Conservation (phyloP, 805 yeast species). For the Pichia gijzeniarum region DNA sequence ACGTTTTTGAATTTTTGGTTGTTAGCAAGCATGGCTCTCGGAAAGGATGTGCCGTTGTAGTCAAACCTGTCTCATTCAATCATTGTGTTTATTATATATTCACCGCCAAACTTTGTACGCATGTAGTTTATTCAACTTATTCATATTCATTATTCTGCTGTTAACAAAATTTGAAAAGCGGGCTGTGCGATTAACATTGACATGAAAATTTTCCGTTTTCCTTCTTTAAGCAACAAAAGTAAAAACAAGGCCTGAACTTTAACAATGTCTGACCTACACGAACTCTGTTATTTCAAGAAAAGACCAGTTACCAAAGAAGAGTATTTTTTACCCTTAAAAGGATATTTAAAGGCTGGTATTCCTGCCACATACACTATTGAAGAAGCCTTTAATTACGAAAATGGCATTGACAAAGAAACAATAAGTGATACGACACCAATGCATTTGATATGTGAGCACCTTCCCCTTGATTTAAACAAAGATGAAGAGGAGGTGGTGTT, state of each 20-base stretch:
- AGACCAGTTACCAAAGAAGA: slow-evolving; percentile 45
- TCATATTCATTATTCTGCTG: too few species aligned
- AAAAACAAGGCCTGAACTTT: neutral
- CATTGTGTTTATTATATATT: neutral
- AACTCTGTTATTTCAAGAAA: slow-evolving; percentile 43
- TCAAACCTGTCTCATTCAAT: neutral
- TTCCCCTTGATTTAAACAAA: slow-evolving; percentile 34
- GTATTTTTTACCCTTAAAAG: slow-evolving; percentile 40
- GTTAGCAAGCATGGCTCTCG: slow-evolving; percentile 35
- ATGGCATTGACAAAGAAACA: slow-evolving; percentile 32
- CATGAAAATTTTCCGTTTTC: too few species aligned
- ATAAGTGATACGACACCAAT: slow-evolving; percentile 68
- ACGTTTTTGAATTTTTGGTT: slow-evolving; percentile 67
- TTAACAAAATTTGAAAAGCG: too few species aligned
- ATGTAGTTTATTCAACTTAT: too few species aligned
- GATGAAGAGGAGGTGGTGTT: slow-evolving; percentile 42
- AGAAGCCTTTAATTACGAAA: slow-evolving; percentile 57
- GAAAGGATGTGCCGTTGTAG: slow-evolving; percentile 27
- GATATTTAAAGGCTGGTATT: slow-evolving; percentile 53
- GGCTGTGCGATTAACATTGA: too few species aligned
- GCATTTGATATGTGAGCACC: slow-evolving; percentile 56
- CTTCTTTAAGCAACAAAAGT: neutral
- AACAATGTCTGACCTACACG: slow-evolving; percentile 66
- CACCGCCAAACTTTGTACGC: neutral
- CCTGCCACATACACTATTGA: slow-evolving; percentile 81